Evolutionary conservation across 2,329 filamentous ascomycete species (phyloP).

Genomic region (Aureobasidium pullulans): DNA sequence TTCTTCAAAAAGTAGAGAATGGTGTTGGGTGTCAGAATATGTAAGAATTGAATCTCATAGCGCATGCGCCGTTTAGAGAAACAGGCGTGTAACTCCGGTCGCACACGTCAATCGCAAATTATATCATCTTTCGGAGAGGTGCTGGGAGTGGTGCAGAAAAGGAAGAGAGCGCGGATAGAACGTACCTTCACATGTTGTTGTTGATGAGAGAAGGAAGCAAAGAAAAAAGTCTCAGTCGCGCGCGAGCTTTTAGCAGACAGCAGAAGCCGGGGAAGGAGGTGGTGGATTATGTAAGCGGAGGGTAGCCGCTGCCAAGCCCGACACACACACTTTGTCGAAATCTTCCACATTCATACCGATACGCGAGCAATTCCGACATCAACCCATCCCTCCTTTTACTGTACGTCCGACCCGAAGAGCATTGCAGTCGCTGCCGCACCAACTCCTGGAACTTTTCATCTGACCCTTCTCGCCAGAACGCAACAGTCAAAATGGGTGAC

Average conservation of each 20-base stretch:
- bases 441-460: conserved; percentile 1
- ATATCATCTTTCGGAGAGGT: conserved; percentile 65
- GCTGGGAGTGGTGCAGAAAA: background rate
- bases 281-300: background rate
- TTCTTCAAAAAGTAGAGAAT: background rate
- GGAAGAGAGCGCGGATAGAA: background rate
- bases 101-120: conserved; percentile 97
- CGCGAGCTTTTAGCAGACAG: background rate
- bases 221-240: conserved; percentile 1
- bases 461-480: conserved; percentile 12
- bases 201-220: conserved; percentile 2
- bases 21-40: conserved; percentile 75
- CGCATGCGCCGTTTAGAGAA: conserved; percentile 68
- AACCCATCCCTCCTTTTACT: conserved; percentile 12
- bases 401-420: conserved; percentile 3
- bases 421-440: background rate
- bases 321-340: conserved; percentile 2
- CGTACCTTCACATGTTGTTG: conserved; percentile 15
- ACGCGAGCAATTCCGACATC: background rate
- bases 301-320: background rate
- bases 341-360: background rate
- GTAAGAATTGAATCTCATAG: conserved; percentile 90
- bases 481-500: conserved; percentile 37
- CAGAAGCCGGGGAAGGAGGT: background rate
- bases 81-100: conserved; percentile 86